phyloP scores from a whole-genome alignment of 345 rosid species.

The rapeseed (Brassica napus) region DNA sequence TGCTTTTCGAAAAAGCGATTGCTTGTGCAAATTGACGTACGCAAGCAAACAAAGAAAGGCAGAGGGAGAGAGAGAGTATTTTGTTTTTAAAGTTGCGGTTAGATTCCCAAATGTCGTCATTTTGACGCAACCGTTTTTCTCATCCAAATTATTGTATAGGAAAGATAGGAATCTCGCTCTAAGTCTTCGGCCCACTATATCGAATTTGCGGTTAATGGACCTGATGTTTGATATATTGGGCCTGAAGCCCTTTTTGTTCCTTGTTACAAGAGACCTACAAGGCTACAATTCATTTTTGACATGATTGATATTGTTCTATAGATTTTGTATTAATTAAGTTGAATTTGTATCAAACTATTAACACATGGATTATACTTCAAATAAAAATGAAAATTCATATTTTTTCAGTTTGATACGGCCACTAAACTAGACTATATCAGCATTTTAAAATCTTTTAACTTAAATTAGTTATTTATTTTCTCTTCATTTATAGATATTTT shows the following conservation, averaged over 20 bases:
- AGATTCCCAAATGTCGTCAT: conserved; percentile 44
- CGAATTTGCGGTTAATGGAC: background rate
- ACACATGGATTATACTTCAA: background rate
- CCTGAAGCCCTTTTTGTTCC: background rate
- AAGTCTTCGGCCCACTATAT: background rate
- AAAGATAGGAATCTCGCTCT: background rate
- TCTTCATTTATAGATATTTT: background rate
- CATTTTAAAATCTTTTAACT: background rate
- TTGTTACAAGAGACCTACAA: background rate
- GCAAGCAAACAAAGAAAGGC: conserved; percentile 29
- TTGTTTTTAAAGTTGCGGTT: conserved; percentile 32
- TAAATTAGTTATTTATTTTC: background rate
- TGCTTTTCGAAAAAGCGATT: conserved; percentile 29
- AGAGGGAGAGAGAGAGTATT: background rate
- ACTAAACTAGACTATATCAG: background rate
- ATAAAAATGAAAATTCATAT: background rate
- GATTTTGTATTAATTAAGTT: background rate
- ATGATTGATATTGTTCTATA: background rate
- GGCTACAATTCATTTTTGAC: background rate
- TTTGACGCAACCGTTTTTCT: conserved; percentile 40
- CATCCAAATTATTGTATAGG: conserved; percentile 5
- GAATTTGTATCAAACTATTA: background rate
- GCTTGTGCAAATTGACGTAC: conserved; percentile 41
- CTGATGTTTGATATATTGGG: background rate
- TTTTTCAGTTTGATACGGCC: background rate